Conservation (phyloP, 208 protist genomes). For the Acanthamoeba rhysodes region DNA sequence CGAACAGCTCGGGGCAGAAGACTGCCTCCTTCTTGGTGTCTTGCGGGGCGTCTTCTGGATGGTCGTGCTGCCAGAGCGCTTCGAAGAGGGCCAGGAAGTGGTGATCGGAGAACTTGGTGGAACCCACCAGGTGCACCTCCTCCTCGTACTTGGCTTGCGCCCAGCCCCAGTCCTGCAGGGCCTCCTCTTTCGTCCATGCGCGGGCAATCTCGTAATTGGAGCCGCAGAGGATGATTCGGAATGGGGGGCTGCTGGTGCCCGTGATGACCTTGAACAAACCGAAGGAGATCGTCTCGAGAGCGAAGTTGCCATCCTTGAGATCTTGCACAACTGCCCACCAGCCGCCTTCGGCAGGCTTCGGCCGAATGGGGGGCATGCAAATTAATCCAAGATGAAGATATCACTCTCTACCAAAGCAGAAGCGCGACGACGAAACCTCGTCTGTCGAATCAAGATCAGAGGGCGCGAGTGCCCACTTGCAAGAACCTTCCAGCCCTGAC, state of each 20-base stretch:
- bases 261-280: slow-evolving; percentile 39
- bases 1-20: slow-evolving; percentile 72
- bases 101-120: slow-evolving; percentile 73
- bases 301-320: slow-evolving; percentile 46
- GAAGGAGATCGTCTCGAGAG: slow-evolving; percentile 26
- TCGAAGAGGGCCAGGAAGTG: slow-evolving; percentile 75
- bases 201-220: slow-evolving; percentile 71
- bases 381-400: background rate
- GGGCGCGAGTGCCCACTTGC: background rate
- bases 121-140: slow-evolving; percentile 67
- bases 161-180: slow-evolving; percentile 61
- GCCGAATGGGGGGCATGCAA: slow-evolving; percentile 68
- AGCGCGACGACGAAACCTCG: too few species aligned
- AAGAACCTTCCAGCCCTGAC: background rate
- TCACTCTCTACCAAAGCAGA: too few species aligned
- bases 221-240: slow-evolving; percentile 19
- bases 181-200: slow-evolving; percentile 20
- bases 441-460: too few species aligned
- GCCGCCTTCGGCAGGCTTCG: slow-evolving; percentile 66
- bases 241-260: background rate
- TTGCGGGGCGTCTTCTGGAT: slow-evolving; percentile 36
- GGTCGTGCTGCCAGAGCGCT: slow-evolving; percentile 71
- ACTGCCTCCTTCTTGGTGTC: slow-evolving; percentile 32
- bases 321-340: slow-evolving; percentile 59
- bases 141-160: slow-evolving; percentile 60